These are phyloP conservation scores for Pseudogymnoascus sp. DNA, from an alignment of 2,329 filamentous ascomycete genomes.

Conservation along the genomic window DNA sequence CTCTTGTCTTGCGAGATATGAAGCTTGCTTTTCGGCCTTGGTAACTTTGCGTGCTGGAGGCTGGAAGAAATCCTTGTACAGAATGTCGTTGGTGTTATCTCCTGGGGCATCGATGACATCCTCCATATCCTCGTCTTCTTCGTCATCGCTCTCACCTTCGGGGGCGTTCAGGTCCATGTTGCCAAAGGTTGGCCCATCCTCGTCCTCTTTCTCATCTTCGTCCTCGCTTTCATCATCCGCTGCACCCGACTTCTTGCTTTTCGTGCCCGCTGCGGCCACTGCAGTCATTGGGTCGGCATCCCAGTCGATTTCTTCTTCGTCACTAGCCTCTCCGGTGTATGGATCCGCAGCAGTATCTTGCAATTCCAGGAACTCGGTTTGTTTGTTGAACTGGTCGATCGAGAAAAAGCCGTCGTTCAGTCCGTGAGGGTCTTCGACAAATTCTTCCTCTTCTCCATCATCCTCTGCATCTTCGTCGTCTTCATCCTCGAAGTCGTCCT, in stretches of 20 bases:
- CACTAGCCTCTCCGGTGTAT: conserved; percentile 66
- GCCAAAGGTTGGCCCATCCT: conserved; percentile 76
- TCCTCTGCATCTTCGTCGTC: conserved; percentile 44
- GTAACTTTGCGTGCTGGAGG: conserved; percentile 69
- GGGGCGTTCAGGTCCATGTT: conserved; percentile 69
- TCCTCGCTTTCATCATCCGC: conserved; percentile 37
- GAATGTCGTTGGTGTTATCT: conserved; percentile 78
- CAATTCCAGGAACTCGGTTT: conserved; percentile 82
- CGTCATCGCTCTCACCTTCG: conserved; percentile 60
- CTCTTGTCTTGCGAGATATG: conserved; percentile 33
- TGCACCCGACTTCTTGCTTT: conserved; percentile 29
- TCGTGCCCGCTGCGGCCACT: conserved; percentile 26
- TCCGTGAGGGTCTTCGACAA: conserved; percentile 68
- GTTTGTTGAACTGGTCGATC: conserved; percentile 94
- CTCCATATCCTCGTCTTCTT: conserved; percentile 48
- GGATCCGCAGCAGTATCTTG: conserved; percentile 73
- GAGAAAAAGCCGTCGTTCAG: conserved; percentile 98
- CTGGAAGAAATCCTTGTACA: conserved; percentile 90
- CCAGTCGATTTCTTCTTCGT: conserved; percentile 88
- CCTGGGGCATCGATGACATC: conserved; percentile 48
- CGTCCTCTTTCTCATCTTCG: conserved; percentile 59
- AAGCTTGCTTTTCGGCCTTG: conserved; percentile 43
- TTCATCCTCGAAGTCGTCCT: conserved; percentile 38
- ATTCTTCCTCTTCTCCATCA: conserved; percentile 47
- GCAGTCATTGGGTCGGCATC: conserved; percentile 62